Evolutionary conservation across 1,284 basidiomycete genomes (phyloP), one percentile per base, ranked within the genome.

Genomic region (Apiotrichum laibachii): DNA sequence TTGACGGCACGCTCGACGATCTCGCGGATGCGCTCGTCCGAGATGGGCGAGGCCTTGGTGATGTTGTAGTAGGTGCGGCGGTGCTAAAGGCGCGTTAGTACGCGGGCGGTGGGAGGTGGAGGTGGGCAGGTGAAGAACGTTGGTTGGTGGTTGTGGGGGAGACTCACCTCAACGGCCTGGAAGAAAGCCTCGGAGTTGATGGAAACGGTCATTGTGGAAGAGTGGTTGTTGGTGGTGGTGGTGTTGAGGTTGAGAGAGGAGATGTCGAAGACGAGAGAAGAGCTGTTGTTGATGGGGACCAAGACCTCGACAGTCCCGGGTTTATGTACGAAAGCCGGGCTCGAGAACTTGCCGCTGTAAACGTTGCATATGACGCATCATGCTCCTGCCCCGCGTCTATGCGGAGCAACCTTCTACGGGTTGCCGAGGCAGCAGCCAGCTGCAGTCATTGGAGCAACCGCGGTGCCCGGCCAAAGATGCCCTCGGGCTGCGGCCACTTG

Each of bases 31-130:
- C 77, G 66, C 8, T 69, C 70, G 56, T 80, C 68, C 33, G 73
- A 59, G 52, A 82, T 65, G 37, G 77, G 66, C 15, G 71, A 71
- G 57, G 73, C 70, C 63, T 76, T 72, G 53, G 71, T 71, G 21
- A 82, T 69, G 26, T 70, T 68, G 69, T 82, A 82, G 70, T 77
- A 72, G n/a, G 75, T 70, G 43, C 81, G 77, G 48, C 81, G 79
- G 44, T 68, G 60, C 75, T 77, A 59, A 15, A 33, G 22, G 18
- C 42, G 9, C 5, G 37, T 34, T 44, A 44, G 12, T 42, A 5
- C 26, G 26, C 26, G n/a, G n/a, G n/a, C n/a, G n/a, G 26, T 31
- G 26, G 26, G 26, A 3, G 7, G 7, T 31, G 26, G 26, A 31
- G 26, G 26, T 31, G 26, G 26, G 26, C 26, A 19, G 1, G 16